Percentiles rank a stretch among this genome's conserved stretches.
Evolutionary conservation across 2,329 filamentous ascomycete genomes (phyloP).

Genomic region (Sporothrix brasiliensis): DNA sequence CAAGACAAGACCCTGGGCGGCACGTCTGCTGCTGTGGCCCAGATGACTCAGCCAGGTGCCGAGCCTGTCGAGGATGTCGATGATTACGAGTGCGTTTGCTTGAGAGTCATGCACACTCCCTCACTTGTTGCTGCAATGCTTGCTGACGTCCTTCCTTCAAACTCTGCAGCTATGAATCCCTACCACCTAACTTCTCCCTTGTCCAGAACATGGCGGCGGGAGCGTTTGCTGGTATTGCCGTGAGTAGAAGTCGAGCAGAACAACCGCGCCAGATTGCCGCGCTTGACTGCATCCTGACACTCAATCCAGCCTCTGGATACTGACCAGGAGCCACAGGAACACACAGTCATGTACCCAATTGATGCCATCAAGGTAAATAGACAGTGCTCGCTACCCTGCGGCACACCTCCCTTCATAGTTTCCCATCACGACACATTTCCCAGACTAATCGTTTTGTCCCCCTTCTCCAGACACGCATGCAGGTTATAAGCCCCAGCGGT

Average conservation of each 20-base stretch:
- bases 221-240: slow-evolving; percentile 94
- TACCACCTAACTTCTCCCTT: slow-evolving; percentile 92
- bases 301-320: background rate
- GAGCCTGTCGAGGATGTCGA: slow-evolving; percentile 65
- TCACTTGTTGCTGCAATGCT: background rate
- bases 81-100: slow-evolving; percentile 64
- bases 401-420: background rate
- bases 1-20: slow-evolving; percentile 63
- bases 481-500: slow-evolving; percentile 83
- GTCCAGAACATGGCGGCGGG: slow-evolving; percentile 93
- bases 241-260: slow-evolving; percentile 50
- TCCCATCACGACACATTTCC: background rate
- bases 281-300: background rate
- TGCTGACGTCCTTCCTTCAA: background rate
- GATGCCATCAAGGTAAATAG: slow-evolving; percentile 86
- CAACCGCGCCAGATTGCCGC: background rate
- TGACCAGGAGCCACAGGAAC: slow-evolving; percentile 64
- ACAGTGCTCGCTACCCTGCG: background rate
- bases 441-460: background rate
- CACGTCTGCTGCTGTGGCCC: slow-evolving; percentile 67
- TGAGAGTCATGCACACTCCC: background rate
- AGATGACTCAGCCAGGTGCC: slow-evolving; percentile 69
- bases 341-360: slow-evolving; percentile 98
- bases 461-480: slow-evolving; percentile 84
- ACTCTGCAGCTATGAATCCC: slow-evolving; percentile 74